Conservation (phyloP, 1,139 yeast genomes). For the Ashbya aceris region DNA sequence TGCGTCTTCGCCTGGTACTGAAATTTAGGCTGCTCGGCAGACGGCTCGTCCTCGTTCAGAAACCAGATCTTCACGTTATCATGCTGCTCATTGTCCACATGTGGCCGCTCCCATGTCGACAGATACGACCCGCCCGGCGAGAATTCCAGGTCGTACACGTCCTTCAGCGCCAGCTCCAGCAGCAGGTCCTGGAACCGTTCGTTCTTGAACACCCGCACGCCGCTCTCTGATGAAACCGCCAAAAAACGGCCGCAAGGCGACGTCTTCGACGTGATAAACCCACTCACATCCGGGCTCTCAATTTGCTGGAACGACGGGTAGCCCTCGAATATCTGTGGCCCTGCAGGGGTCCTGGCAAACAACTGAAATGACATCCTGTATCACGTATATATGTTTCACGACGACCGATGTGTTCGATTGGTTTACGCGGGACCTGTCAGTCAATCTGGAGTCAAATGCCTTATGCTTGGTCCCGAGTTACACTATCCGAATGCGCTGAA, state of each 20-base stretch:
- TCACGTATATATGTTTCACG: too few relatives aligned
- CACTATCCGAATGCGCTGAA: too few relatives aligned
- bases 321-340: slow-evolving; percentile 30
- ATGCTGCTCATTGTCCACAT: slow-evolving; percentile 47
- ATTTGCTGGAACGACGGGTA: slow-evolving; percentile 32
- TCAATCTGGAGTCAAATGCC: too few relatives aligned
- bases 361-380: slow-evolving; percentile 28
- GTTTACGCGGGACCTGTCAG: too few relatives aligned
- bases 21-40: slow-evolving; percentile 40
- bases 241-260: slow-evolving; percentile 42
- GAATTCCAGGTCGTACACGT: slow-evolving; percentile 73
- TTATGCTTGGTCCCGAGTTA: too few relatives aligned
- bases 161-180: slow-evolving; percentile 42
- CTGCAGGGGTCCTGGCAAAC: slow-evolving; percentile 28
- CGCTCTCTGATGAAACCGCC: slow-evolving; percentile 49
- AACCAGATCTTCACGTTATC: slow-evolving; percentile 75
- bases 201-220: slow-evolving; percentile 53
- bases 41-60: slow-evolving; percentile 29
- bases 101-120: slow-evolving; percentile 90
- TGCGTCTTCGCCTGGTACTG: slow-evolving; percentile 77
- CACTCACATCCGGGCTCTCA: slow-evolving; percentile 24
- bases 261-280: slow-evolving; percentile 33
- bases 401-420: too few relatives aligned
- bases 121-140: slow-evolving; percentile 83
- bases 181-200: slow-evolving; percentile 36